Evolutionary conservation across 2,329 filamentous ascomycete genomes (phyloP), one percentile per base, ranked within the genome.

Genomic region (Scedosporium minutisporum): DNA sequence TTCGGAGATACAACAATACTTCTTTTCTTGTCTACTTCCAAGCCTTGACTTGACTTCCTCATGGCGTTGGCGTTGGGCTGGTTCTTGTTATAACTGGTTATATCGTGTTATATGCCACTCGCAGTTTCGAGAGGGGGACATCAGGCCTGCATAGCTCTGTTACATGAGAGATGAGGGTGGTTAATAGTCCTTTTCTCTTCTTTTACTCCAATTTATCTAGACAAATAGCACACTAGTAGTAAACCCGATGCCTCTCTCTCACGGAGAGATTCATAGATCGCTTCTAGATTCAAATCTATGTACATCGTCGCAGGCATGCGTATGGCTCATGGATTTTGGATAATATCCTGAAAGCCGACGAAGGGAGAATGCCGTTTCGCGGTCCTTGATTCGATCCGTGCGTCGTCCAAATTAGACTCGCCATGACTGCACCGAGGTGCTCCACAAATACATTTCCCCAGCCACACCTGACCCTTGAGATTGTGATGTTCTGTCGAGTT

Each of bases 21-120:
- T 33, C 6, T 33, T 16, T 55, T 25, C 23, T 27, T 23, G 51
- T 7, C 51, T 27, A 55, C 12, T 16, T 12, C 12, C 51, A 25
- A 55, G 21, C 12, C 23, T 55, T 25, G 51, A 55, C 51, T 55
- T 25, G 12, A 55, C 18, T 55, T 55, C 12, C 51, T 27, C 51
- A 55, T 55, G 51, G 51, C 51, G 51, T 55, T 55, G 51, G 51
- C 18, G 51, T 55, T 55, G 18, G 51, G 51, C n/a, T 14, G 51
- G 21, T 55, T 55, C 51, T 55, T 55, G 51, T 55, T 55, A 55
- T 55, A 55, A 27, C 51, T 55, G 51, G 51, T 27, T 27, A 55
- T 55, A 25, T 55, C 18, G 23, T 27, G 51, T 55, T 55, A 23
- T 14, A 55, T 55, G 18, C 18, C 51, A 27, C 18, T 23, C 7